A percentile compares a stretch with the other conserved stretches of the same genome.
Evolutionary conservation across 805 yeast genomes (phyloP).

Genomic region (Metschnikowia orientalis): DNA sequence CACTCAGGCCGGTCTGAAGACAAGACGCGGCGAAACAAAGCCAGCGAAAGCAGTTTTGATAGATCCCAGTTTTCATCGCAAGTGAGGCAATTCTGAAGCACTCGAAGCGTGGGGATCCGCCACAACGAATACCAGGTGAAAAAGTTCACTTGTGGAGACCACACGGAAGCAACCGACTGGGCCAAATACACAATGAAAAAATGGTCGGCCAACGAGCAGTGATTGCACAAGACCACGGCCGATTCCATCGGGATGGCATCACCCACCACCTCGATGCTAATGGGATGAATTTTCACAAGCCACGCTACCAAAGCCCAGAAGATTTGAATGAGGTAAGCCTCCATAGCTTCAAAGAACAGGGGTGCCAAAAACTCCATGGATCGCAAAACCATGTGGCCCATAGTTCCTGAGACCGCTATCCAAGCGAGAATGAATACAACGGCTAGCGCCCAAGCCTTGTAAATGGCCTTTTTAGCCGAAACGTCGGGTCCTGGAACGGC

Average conservation of each 20-base stretch:
- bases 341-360: slow-evolving; percentile 4
- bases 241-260: slow-evolving; percentile 36
- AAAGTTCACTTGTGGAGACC: slow-evolving; percentile 49
- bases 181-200: slow-evolving; percentile 46
- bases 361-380: slow-evolving; percentile 10
- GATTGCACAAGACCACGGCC: slow-evolving; percentile 51
- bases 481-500: slow-evolving; percentile 18
- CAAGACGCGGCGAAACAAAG: slow-evolving; percentile 33
- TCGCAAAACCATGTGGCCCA: slow-evolving; percentile 17
- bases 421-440: slow-evolving; percentile 17
- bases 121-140: slow-evolving; percentile 69
- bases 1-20: slow-evolving; percentile 47
- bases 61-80: slow-evolving; percentile 72
- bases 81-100: slow-evolving; percentile 44
- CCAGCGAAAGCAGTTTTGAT: slow-evolving; percentile 32
- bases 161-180: slow-evolving; percentile 21
- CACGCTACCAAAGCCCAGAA: slow-evolving; percentile 17
- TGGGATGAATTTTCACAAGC: slow-evolving; percentile 17
- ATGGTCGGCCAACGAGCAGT: slow-evolving; percentile 65
- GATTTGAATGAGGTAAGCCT: slow-evolving; percentile 2
- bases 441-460: slow-evolving; percentile 17
- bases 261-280: slow-evolving; percentile 39
- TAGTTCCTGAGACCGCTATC: slow-evolving; percentile 20
- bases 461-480: slow-evolving; percentile 6
- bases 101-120: slow-evolving; percentile 52